Evolutionary conservation across 306 rosid genomes (phyloP), one percentile per base, ranked within the genome.

Genomic region (Cucurbita ficifolia): DNA sequence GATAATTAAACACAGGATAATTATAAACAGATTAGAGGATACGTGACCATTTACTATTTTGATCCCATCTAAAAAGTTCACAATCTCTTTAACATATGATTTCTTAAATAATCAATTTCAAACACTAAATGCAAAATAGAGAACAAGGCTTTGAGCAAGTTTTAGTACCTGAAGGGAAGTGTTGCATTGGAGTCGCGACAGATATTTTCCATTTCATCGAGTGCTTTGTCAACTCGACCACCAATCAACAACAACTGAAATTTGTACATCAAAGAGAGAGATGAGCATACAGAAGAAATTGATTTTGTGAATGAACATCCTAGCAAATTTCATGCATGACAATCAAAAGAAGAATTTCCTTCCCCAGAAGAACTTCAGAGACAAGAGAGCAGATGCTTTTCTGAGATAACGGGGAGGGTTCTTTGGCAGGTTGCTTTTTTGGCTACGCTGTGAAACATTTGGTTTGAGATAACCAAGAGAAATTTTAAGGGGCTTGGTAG

Each of bases 211-310:
- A 90, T 82, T 65, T 45, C 80, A 51, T 80, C 67, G 14, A 90
- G 76, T 72, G 87, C 98, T 75, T 85, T 79, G 11, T 85, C 83
- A 68, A 90, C 84, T 78, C 73, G 85, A 83, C 96, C 96, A 74
- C 89, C 87, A 35, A 93, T 84, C 78, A 88, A 83, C 85, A 87
- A 78, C 77, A 90, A 76, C 97, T 90, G 81, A 52, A 45, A 64
- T 75, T 46, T 57, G n/a, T 16, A 13, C 42, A 45, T 7, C 11
- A 46, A 22, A 45, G 19, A 43, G 11, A 67, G 12, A 19, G 52
- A 65, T 65, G 38, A 65, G 53, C 36, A 43, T 65, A 43, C 19
- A 65, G 19, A 21, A 43, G 72, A 42, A 40, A 21, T 21, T 7
- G 36, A 19, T 43, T 19, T 17, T 11, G 5, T 62, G 24, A 62